Base-by-base conservation (phyloP, 2,329 filamentous ascomycete species). In the Ilyonectria sp. region DNA sequence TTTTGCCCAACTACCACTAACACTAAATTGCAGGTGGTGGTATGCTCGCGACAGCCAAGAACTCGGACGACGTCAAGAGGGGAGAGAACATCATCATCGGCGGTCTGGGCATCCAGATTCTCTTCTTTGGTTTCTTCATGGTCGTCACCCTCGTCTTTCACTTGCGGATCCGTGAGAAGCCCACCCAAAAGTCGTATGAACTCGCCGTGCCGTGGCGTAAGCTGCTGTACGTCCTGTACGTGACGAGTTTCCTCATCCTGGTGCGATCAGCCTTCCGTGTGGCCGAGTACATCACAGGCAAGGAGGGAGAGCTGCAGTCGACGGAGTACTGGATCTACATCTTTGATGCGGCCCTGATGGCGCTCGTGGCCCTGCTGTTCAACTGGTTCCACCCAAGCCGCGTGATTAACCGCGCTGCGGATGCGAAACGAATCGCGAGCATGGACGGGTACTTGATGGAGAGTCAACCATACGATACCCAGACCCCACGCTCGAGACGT, bases 91-190 rank as follows among this genome's bases (percentile, higher is more conserved):
- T 90, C 50, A 84, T 90, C 6, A 77, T 90, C 8, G 84, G 74
- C 3, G 88, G 88, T 2, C 77, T 91, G 1, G 76, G 85, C 13
- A 77, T 90, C 6, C 89, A 91, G 72, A 82, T 90, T 19, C 49
- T 87, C 19, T 84, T 86, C 65, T 89, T 90, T 60, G 80, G 81
- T 1, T 79, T 89, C 60, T 90, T 91, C 71, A 79, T 89, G 40
- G 54, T 84, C 2, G 80, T 84, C 0, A 82, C 86, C 0, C 71
- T 82, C 3, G 69, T 85, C 1, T 89, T 88, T 74, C 84, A 89
- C 65, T 54, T 69, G 2, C 72, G 77, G 13, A 75, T 79, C 62
- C 65, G 55, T n/a, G 55, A 54, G 19, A 60, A 65, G 10, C 75
- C 72, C 0, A 75, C 69, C 0, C 56, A 58, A 13, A 67, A 65